Evolutionary conservation across 164 flowering plant species (phyloP).

Genomic region (Warburgia ugandensis): DNA sequence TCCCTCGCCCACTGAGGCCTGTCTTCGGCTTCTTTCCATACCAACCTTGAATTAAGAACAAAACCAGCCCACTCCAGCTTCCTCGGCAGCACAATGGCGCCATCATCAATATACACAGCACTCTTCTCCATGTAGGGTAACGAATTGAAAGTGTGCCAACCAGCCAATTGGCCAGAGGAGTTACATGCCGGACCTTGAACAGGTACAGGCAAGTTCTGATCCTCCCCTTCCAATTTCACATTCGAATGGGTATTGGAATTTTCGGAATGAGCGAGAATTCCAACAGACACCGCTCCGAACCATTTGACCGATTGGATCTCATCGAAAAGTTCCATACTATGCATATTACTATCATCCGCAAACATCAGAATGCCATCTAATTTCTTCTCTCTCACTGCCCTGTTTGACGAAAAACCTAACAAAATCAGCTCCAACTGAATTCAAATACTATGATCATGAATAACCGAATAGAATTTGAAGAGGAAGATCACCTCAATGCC

Average conservation of each 20-base stretch:
- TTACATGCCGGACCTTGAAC: slow-evolving; percentile 96
- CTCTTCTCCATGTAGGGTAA: slow-evolving; percentile 48
- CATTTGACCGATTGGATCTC: slow-evolving; percentile 84
- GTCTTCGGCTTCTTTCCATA: slow-evolving; percentile 70
- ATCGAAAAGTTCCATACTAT: slow-evolving; percentile 86
- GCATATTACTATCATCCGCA: slow-evolving; percentile 95
- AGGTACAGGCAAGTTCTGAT: slow-evolving; percentile 41
- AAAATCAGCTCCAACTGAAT: slow-evolving; percentile 5
- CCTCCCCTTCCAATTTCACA: slow-evolving; percentile 15
- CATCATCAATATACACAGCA: slow-evolving; percentile 63
- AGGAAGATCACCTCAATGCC: slow-evolving; percentile 54
- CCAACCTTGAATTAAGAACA: slow-evolving; percentile 77
- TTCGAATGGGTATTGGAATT: slow-evolving; percentile 16
- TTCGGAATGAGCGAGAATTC: slow-evolving; percentile 69
- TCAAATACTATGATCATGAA: neutral
- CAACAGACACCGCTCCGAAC: slow-evolving; percentile 90
- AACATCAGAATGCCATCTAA: slow-evolving; percentile 92
- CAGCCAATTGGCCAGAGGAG: slow-evolving; percentile 63
- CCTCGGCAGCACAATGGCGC: slow-evolving; percentile 65
- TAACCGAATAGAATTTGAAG: neutral
- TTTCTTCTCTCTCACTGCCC: slow-evolving; percentile 65
- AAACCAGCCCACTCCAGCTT: slow-evolving; percentile 96
- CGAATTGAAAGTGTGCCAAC: slow-evolving; percentile 86
- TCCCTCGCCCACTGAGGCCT: slow-evolving; percentile 77
- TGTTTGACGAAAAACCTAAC: slow-evolving; percentile 20